Evolutionary conservation across 371 early-diverging fungal genomes (phyloP), one percentile per base, ranked within the genome.

Genomic region (Mortierella sp.): DNA sequence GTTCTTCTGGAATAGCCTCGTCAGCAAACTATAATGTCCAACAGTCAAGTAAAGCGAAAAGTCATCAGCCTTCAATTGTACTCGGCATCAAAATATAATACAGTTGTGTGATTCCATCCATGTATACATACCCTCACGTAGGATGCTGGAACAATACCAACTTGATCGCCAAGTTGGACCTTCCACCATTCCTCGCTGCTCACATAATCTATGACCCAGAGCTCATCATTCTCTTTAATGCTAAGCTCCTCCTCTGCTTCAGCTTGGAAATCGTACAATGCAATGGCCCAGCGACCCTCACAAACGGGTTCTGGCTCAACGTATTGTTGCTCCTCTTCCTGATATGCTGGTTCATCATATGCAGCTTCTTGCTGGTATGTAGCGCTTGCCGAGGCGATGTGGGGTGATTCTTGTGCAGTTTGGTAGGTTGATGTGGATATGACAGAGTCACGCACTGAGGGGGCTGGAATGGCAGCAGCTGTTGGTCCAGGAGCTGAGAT

Each of bases 101-200:
- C 6, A 45, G 30, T 30, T 30, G 5, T 39, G 40, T 10, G 43
- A 49, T 35, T 8, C 22, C 20, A 12, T 40, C 20, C 26, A 24
- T 26, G 16, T 28, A 47, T 0, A 71, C 83, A 64, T 75, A 83
- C 83, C 59, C 73, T 72, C 37, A 89, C 83, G 60, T 91, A 91
- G 2, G 88, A 78, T 16, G 88, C 87, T 28, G 91, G 91, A 18
- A 91, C 88, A 40, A 91, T 83, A 58, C 91, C 91, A 16, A 84
- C 78, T 62, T 85, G 77, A 83, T 83, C 72, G 14, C 69, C 78
- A 49, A 84, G 59, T 35, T 86, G 78, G 20, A 90, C 88, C 59
- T 84, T 89, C 92, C 92, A 93, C 96, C 95, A 95, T 22, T 94
- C 95, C 16, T 92, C 88, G 68, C 88, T 89, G 66, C 92, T 92